Conservation (phyloP, 2,329 filamentous ascomycete genomes). For the Fusarium brachygibbosum region DNA sequence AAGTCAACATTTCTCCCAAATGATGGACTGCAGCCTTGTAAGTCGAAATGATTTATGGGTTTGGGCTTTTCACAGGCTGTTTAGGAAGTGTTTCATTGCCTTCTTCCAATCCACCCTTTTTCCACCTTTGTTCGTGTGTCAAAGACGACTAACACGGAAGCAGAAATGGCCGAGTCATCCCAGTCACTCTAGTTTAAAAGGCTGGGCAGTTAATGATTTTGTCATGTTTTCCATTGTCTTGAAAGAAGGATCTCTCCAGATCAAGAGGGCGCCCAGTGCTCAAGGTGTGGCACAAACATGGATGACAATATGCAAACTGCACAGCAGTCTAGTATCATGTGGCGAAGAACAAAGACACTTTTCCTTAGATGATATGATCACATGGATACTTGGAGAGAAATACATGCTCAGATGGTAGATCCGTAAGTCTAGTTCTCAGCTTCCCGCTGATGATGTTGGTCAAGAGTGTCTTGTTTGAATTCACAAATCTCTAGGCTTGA, state of each 20-base stretch:
- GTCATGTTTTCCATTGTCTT: neutral
- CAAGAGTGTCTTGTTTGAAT: neutral
- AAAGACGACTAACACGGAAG: slow-evolving; percentile 23
- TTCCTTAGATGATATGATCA: neutral
- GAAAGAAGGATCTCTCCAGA: neutral
- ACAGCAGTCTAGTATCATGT: slow-evolving; percentile 11
- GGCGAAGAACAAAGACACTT: neutral
- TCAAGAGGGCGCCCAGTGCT: neutral
- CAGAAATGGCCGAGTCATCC: slow-evolving; percentile 18
- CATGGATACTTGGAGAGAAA: neutral
- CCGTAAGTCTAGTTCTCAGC: neutral
- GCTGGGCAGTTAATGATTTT: neutral
- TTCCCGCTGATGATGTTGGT: neutral
- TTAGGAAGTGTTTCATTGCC: slow-evolving; percentile 27
- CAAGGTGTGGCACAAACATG: neutral
- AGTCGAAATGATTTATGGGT: slow-evolving; percentile 1
- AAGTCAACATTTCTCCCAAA: slow-evolving; percentile 8
- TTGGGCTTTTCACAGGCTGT: neutral
- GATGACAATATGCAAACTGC: neutral
- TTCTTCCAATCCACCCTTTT: slow-evolving; percentile 25
- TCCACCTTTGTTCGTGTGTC: slow-evolving; percentile 19
- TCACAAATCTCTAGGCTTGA: neutral
- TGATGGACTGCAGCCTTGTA: slow-evolving; percentile 22
- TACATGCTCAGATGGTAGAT: neutral
- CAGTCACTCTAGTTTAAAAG: neutral